Percentiles rank a stretch among this genome's conserved stretches.
Conservation (phyloP, 371 early-diverging fungal genomes). For the Mucor plumbeus region DNA sequence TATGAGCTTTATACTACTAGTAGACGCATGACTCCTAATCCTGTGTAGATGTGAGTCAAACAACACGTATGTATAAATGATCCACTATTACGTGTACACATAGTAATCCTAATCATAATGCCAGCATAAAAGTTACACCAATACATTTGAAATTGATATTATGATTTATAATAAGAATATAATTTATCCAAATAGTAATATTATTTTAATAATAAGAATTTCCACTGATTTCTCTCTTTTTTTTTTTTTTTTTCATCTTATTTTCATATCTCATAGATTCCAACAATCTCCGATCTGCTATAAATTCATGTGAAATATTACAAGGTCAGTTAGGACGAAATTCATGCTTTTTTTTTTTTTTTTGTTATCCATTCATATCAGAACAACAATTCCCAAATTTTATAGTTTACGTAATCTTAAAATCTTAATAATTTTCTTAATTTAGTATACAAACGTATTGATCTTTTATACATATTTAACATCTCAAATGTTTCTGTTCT, state of each 20-base stretch:
- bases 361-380: not conserved
- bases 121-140: not conserved
- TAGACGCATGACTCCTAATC: not conserved
- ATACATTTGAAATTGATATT: not conserved
- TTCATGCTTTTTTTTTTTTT: not conserved
- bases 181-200: too few species aligned
- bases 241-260: too few species aligned
- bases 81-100: not conserved
- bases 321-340: conserved; percentile 3
- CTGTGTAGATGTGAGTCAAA: conserved; percentile 1
- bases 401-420: not conserved
- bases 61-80: not conserved
- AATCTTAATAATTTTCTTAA: not conserved
- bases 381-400: not conserved
- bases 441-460: not conserved
- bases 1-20: not conserved
- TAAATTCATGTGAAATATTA: conserved; percentile 3
- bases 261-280: too few species aligned
- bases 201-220: not conserved
- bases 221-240: too few species aligned
- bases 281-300: too few species aligned
- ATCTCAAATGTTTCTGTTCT: too few species aligned
- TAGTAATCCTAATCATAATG: too few species aligned
- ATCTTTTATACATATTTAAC: too few species aligned
- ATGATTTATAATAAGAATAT: not conserved